These are phyloP conservation scores for Xanthoconium stramineum DNA, from an alignment of 768 basidiomycete species.

Conservation along the genomic window DNA sequence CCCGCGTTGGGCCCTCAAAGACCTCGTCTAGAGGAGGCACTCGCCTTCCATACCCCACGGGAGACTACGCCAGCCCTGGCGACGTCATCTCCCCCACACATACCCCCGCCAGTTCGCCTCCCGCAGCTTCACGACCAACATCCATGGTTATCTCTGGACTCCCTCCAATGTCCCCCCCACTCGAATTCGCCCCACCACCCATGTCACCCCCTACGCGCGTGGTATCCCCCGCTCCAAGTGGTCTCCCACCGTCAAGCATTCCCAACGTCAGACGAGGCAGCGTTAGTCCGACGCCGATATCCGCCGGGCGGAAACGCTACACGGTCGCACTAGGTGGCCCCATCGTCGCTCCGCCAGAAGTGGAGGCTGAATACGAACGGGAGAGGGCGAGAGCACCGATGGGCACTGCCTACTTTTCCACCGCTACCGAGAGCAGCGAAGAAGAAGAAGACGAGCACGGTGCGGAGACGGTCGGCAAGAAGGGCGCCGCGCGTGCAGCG, in stretches of 20 bases:
- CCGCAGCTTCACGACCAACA: conserved; percentile 37
- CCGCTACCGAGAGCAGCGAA: conserved; percentile 35
- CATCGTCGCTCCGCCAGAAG: conserved; percentile 42
- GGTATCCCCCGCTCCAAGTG: conserved; percentile 24
- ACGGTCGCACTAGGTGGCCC: conserved; percentile 82
- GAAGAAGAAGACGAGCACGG: conserved; percentile 37
- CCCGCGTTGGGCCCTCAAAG: conserved; percentile 41
- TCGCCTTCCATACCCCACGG: conserved; percentile 77
- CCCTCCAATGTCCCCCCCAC: conserved; percentile 29
- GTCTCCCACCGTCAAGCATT: conserved; percentile 43
- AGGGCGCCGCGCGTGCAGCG: conserved; percentile 26
- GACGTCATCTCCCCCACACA: conserved; percentile 36
- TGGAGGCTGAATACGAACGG: conserved; percentile 28
- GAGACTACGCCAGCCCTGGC: conserved; percentile 73
- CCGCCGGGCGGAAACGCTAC: conserved; percentile 63
- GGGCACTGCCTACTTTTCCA: conserved; percentile 44
- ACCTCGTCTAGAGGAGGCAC: conserved; percentile 30
- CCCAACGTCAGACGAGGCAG: conserved; percentile 46
- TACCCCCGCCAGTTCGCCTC: conserved; percentile 48
- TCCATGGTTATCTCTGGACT: conserved; percentile 46
- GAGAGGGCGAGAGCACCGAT: conserved; percentile 26
- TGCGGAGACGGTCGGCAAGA: conserved; percentile 58
- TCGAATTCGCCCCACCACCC: conserved; percentile 17
- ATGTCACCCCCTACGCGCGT: conserved; percentile 23
- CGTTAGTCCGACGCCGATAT: conserved; percentile 64